phyloP scores from a whole-genome alignment of 1,139 yeast species.

The Hyphopichia pseudoburtonii region DNA sequence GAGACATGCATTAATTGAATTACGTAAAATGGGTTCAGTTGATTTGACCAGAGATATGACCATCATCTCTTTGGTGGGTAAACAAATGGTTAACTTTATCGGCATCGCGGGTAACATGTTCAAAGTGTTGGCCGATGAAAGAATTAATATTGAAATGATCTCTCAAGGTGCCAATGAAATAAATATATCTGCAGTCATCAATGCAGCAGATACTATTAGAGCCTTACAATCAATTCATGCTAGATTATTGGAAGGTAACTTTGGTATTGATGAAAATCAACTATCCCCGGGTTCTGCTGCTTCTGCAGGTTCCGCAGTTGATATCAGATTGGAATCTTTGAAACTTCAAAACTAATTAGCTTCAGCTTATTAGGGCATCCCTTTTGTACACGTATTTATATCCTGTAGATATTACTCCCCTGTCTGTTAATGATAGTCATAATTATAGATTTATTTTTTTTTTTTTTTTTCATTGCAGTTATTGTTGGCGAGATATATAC shows the following conservation, averaged over 20 bases:
- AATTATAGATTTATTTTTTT: too few species aligned
- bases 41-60: conserved; percentile 87
- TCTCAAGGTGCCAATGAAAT: conserved; percentile 98
- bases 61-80: conserved; percentile 91
- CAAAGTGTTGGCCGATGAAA: conserved; percentile 88
- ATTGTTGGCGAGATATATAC: too few species aligned
- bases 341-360: conserved; percentile 13
- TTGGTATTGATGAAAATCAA: conserved; percentile 25
- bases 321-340: conserved; percentile 38
- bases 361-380: too few species aligned
- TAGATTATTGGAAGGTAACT: conserved; percentile 56
- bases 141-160: conserved; percentile 94
- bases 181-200: conserved; percentile 92
- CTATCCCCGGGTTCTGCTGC: conserved; percentile 11
- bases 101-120: conserved; percentile 99
- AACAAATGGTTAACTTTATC: conserved; percentile 93
- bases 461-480: too few species aligned
- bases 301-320: conserved; percentile 34
- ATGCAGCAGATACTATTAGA: conserved; percentile 75
- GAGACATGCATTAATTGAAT: conserved; percentile 71
- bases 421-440: too few species aligned
- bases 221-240: conserved; percentile 88
- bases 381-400: too few species aligned
- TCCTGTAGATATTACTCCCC: too few species aligned
- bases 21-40: conserved; percentile 79